These are phyloP conservation scores for Calonectria henricotiae DNA, from an alignment of 2,329 filamentous ascomycete species.

Conservation along the genomic window DNA sequence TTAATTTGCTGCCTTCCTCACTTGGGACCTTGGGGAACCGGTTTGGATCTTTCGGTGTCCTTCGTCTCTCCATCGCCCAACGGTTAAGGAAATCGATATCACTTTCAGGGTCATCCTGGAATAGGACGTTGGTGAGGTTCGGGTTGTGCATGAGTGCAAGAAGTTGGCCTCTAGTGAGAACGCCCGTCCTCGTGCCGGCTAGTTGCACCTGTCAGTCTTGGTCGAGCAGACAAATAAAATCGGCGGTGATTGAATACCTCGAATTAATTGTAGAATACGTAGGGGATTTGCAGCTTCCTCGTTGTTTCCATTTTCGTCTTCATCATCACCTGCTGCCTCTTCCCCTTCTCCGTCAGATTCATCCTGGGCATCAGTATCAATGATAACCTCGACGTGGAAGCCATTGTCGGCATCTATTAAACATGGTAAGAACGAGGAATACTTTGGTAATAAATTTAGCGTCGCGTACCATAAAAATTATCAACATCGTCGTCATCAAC, in stretches of 20 bases:
- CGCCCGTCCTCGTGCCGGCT: conserved; percentile 52
- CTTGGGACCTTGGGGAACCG: conserved; percentile 90
- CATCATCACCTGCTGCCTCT: conserved; percentile 41
- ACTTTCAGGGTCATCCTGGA: conserved; percentile 60
- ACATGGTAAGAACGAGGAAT: conserved; percentile 4
- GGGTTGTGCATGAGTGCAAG: conserved; percentile 61
- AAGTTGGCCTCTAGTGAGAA: conserved; percentile 60
- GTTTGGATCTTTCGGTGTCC: conserved; percentile 65
- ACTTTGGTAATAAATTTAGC: neutral
- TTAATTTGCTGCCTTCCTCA: conserved; percentile 81
- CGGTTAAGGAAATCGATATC: conserved; percentile 56
- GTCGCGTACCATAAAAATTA: conserved; percentile 45
- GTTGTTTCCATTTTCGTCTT: conserved; percentile 46
- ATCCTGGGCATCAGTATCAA: conserved; percentile 38
- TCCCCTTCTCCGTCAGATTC: conserved; percentile 49
- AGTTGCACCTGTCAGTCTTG: conserved; percentile 31
- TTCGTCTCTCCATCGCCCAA: conserved; percentile 64
- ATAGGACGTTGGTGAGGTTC: conserved; percentile 58
- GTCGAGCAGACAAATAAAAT: neutral
- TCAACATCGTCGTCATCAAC: conserved; percentile 44
- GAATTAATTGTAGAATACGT: conserved; percentile 55
- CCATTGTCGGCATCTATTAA: conserved; percentile 37
- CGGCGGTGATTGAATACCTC: conserved; percentile 48
- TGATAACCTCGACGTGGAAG: conserved; percentile 47
- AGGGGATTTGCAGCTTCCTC: conserved; percentile 51